Evolutionary conservation across 768 basidiomycete species (phyloP).

Genomic region (Suillus ampliporus): DNA sequence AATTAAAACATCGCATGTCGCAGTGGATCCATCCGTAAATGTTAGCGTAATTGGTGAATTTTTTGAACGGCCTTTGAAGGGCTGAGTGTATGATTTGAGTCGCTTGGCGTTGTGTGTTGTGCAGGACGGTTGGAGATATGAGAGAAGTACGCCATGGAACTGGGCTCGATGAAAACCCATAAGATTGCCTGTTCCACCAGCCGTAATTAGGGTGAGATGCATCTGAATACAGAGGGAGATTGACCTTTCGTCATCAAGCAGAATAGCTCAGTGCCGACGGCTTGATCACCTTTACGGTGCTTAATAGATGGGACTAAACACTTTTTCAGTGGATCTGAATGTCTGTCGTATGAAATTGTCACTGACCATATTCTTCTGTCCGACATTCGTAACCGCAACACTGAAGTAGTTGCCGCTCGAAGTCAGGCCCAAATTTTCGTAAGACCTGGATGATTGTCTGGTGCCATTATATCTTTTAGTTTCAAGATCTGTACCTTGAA

Average conservation of each 20-base stretch:
- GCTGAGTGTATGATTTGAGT: conserved; percentile 59
- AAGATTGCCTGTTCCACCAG: conserved; percentile 47
- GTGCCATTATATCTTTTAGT: not conserved
- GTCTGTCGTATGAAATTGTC: not conserved
- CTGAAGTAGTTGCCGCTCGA: conserved; percentile 24
- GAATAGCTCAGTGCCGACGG: conserved; percentile 57
- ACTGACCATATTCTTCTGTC: conserved; percentile 31
- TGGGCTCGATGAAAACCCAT: conserved; percentile 68
- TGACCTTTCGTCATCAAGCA: conserved; percentile 62
- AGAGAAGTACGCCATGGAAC: conserved; percentile 64
- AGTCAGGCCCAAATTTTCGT: conserved; percentile 23
- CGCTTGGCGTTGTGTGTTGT: conserved; percentile 61
- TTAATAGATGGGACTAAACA: conserved; percentile 55
- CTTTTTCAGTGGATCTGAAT: conserved; percentile 6
- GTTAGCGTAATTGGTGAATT: conserved; percentile 46
- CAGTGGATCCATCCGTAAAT: conserved; percentile 66
- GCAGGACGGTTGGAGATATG: conserved; percentile 51
- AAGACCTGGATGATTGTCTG: conserved; percentile 22
- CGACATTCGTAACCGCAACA: conserved; percentile 23
- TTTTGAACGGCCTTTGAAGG: conserved; percentile 28
- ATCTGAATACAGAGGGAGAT: conserved; percentile 12
- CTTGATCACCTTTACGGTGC: conserved; percentile 67
- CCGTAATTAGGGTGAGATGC: conserved; percentile 1
- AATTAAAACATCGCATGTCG: conserved; percentile 67
- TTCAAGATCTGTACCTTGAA: conserved; percentile 26